Evolutionary conservation across 495 filamentous ascomycete genomes (phyloP).

Genomic region (Penicillium cinerascens): DNA sequence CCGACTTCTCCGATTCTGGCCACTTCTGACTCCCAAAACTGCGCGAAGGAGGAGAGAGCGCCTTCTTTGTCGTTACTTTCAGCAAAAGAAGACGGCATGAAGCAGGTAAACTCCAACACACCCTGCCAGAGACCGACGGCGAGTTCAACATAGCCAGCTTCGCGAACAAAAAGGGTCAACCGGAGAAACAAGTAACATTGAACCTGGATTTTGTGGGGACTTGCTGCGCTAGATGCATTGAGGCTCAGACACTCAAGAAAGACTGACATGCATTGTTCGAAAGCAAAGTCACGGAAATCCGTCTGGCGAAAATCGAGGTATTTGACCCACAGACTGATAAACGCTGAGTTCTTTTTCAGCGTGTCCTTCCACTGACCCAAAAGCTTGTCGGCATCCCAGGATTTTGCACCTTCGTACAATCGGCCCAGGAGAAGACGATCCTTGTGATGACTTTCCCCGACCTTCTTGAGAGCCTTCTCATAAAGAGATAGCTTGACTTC

Average conservation of each 20-base stretch:
- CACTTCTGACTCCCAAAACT: slow-evolving; percentile 87
- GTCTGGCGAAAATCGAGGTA: slow-evolving; percentile 76
- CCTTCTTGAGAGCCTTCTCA: slow-evolving; percentile 66
- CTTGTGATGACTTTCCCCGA: slow-evolving; percentile 33
- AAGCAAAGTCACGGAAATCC: slow-evolving; percentile 62
- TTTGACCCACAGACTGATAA: slow-evolving; percentile 64
- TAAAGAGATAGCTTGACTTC: slow-evolving; percentile 81
- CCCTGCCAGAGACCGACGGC: slow-evolving; percentile 81
- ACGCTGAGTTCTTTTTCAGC: slow-evolving; percentile 54
- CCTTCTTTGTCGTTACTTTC: slow-evolving; percentile 5
- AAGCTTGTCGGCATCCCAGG: slow-evolving; percentile 68
- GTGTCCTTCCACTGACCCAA: slow-evolving; percentile 61
- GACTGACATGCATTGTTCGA: slow-evolving; percentile 55
- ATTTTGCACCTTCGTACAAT: slow-evolving; percentile 64
- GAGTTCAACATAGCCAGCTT: slow-evolving; percentile 78
- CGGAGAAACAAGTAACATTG: slow-evolving; percentile 73
- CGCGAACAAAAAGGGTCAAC: slow-evolving; percentile 65
- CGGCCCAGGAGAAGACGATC: slow-evolving; percentile 62
- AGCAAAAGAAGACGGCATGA: slow-evolving; percentile 38
- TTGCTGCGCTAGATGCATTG: slow-evolving; percentile 26
- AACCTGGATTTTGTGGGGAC: slow-evolving; percentile 36
- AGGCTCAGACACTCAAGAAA: slow-evolving; percentile 58
- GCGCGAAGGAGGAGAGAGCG: slow-evolving; percentile 49
- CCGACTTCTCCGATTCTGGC: slow-evolving; percentile 72
- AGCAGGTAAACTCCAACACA: slow-evolving; percentile 69